phyloP scores from a whole-genome alignment of 2,329 filamentous ascomycete species.

The Furcasterigmium furcatum region DNA sequence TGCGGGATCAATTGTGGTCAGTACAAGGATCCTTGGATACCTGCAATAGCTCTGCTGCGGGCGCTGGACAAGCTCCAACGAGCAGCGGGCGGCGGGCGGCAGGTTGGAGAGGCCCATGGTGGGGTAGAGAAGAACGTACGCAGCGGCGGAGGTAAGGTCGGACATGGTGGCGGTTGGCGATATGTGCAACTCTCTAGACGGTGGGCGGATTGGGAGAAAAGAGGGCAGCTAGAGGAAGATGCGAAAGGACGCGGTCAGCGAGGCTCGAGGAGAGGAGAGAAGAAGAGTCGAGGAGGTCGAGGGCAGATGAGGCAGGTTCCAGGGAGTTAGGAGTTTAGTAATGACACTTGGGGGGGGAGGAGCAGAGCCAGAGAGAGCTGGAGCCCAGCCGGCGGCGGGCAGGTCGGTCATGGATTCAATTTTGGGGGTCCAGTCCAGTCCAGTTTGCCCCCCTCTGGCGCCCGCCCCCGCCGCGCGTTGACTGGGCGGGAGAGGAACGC shows the following conservation, averaged over 20 bases:
- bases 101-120: slow-evolving; percentile 7
- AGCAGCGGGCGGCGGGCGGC: not conserved
- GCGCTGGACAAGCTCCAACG: not conserved
- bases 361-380: slow-evolving; percentile 7
- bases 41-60: not conserved
- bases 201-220: not conserved
- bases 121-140: slow-evolving; percentile 16
- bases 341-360: slow-evolving; percentile 13
- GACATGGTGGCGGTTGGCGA: slow-evolving; percentile 14
- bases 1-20: slow-evolving; percentile 30
- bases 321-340: slow-evolving; percentile 13
- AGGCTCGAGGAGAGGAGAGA: not conserved
- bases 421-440: not conserved
- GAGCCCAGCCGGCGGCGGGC: not conserved
- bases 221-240: not conserved
- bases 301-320: slow-evolving; percentile 1
- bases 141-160: slow-evolving; percentile 14
- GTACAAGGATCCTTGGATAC: not conserved
- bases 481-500: not conserved
- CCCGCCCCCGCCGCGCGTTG: not conserved
- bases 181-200: slow-evolving; percentile 3
- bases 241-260: not conserved
- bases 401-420: too few species aligned
- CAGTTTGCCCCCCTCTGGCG: not conserved
- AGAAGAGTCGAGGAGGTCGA: slow-evolving; percentile 3